Conservation (phyloP, 2,329 filamentous ascomycete species). For the Talaromyces pinophilus region DNA sequence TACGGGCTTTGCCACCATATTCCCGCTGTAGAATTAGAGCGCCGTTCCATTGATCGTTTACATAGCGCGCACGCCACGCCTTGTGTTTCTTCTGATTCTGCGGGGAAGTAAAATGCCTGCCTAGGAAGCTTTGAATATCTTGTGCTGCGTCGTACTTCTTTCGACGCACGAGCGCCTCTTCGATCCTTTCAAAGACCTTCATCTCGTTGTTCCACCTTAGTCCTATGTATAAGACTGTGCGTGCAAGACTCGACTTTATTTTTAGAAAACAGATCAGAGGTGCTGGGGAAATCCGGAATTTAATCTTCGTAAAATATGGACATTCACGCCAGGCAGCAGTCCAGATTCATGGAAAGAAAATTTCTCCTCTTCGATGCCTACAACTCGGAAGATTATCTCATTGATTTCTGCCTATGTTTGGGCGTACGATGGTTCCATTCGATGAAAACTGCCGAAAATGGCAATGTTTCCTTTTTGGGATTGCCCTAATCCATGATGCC, state of each 20-base stretch:
- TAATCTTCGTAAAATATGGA: neutral
- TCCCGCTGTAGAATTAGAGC: neutral
- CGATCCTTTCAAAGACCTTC: constrained; percentile 17
- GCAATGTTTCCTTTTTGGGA: neutral
- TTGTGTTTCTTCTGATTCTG: neutral
- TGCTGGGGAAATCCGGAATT: neutral
- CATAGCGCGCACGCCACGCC: neutral
- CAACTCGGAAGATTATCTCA: neutral
- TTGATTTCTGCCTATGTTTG: neutral
- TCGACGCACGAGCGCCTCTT: constrained; percentile 4
- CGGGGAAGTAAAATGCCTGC: neutral
- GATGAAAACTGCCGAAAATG: neutral
- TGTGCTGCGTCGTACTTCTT: constrained; percentile 5
- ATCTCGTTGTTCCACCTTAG: neutral
- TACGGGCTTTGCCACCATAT: too few relatives aligned
- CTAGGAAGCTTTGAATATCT: neutral
- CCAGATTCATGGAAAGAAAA: neutral
- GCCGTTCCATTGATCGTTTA: neutral
- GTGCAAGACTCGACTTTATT: neutral
- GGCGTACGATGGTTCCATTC: neutral
- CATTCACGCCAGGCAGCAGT: neutral
- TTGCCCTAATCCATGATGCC: neutral
- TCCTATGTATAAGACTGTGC: too few relatives aligned
- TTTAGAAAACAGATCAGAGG: neutral
- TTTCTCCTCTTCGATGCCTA: neutral